Base-by-base conservation (phyloP, 257 asterid species). In the Paraleonurus japonicus region DNA sequence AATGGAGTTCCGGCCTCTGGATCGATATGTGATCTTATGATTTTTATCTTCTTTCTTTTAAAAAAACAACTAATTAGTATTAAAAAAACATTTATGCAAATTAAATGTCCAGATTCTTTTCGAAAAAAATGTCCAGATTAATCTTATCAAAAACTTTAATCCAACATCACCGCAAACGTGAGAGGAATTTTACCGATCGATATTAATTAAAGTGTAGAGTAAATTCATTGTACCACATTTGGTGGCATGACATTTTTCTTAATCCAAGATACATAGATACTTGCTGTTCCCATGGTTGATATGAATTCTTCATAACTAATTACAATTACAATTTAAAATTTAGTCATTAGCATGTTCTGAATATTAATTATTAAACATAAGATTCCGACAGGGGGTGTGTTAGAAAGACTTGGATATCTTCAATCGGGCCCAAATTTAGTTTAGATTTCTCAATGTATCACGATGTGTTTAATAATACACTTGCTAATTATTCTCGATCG, bases 251-350 rank as follows among this genome's bases (percentile, higher is more conserved):
- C 79, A 80, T 45, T 57, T 65, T 43, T 72, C 10, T 53, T 61
- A 13, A 23, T 75, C 61, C 84, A 43, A 73, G 71, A 70, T 13
- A n/a, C 43, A 35, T 80, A 68, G 84, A 80, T 80, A 58, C 74
- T 73, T 79, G 61, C 81, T 76, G 84, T 71, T 59, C 79, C 81
- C 81, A 47, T 59, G 5, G 84, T 76, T 72, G 84, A 80, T 80
- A 66, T n/a, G n/a, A n/a, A n/a, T 73, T 68, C 69, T 66, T 51
- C 62, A 16, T 12, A 37, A 28, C 13, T 55, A 20, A 48, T 35
- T 0, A 39, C 3, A 10, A 13, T 20, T 53, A 53, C 9, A 47
- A n/a, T 5, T 23, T 47, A 9, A 47, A 47, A 47, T 47, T 47
- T 47, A 47, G 54, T 47, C 54, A 19, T 2, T 5, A 16, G 19